These are phyloP conservation scores for Nemania abortiva DNA, from an alignment of 2,329 filamentous ascomycete species.

Conservation along the genomic window DNA sequence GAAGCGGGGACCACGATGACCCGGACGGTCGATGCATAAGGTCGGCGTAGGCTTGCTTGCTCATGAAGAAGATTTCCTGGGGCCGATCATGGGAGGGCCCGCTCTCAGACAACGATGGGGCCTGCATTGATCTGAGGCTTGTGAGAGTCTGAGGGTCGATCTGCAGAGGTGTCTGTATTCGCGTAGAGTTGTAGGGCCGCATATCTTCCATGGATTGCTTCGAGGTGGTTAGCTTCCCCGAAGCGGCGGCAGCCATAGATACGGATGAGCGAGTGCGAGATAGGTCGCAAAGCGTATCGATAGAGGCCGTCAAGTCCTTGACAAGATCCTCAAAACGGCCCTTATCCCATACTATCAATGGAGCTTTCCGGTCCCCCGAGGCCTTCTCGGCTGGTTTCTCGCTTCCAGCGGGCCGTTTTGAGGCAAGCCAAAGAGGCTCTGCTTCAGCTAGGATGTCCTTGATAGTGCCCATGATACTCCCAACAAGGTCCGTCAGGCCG, in stretches of 20 bases:
- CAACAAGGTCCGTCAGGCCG: slow-evolving; percentile 80
- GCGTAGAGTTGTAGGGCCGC: slow-evolving; percentile 67
- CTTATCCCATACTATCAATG: slow-evolving; percentile 75
- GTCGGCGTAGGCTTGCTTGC: slow-evolving; percentile 64
- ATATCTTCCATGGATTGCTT: slow-evolving; percentile 58
- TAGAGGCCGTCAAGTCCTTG: slow-evolving; percentile 79
- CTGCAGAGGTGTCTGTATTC: slow-evolving; percentile 71
- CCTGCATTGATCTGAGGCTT: slow-evolving; percentile 59
- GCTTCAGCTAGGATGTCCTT: slow-evolving; percentile 83
- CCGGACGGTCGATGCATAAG: slow-evolving; percentile 58
- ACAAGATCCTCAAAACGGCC: slow-evolving; percentile 80
- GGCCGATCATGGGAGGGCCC: slow-evolving; percentile 47
- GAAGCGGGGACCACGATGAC: slow-evolving; percentile 66
- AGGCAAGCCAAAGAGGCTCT: slow-evolving; percentile 76
- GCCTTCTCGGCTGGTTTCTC: slow-evolving; percentile 55
- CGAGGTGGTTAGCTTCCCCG: slow-evolving; percentile 54
- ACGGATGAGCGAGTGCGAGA: slow-evolving; percentile 72
- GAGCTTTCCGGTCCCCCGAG: slow-evolving; percentile 63
- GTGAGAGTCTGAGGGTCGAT: slow-evolving; percentile 68
- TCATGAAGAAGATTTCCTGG: slow-evolving; percentile 65
- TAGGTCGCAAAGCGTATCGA: slow-evolving; percentile 83
- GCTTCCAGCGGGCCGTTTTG: slow-evolving; percentile 60
- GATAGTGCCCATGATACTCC: slow-evolving; percentile 83
- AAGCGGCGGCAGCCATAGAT: slow-evolving; percentile 51
- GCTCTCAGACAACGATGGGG: slow-evolving; percentile 54